Percentiles rank a stretch among this genome's conserved stretches.
Evolutionary conservation across 164 flowering plant species (phyloP).

Genomic region (Magnolia sinica): DNA sequence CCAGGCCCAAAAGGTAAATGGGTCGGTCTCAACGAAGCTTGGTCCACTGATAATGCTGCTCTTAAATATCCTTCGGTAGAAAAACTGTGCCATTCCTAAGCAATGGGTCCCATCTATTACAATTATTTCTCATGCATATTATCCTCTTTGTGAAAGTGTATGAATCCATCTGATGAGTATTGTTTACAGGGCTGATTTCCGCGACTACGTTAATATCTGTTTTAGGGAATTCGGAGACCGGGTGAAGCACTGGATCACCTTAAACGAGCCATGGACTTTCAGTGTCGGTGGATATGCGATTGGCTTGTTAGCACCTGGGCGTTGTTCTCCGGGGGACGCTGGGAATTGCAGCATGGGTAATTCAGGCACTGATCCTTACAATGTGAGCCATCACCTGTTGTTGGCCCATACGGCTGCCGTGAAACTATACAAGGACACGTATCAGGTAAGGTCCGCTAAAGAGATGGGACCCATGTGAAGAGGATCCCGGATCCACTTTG

Average conservation of each 20-base stretch:
- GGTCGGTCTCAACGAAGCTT: no score
- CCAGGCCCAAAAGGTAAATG: no score
- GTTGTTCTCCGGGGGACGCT: slow-evolving; percentile 40
- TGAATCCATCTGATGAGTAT: no score
- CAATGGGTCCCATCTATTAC: no score
- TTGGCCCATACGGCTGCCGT: slow-evolving; percentile 73
- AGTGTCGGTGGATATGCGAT: slow-evolving; percentile 42
- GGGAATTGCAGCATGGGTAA: slow-evolving; percentile 50
- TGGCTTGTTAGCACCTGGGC: slow-evolving; percentile 46
- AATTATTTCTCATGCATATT: no score
- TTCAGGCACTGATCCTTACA: slow-evolving; percentile 68
- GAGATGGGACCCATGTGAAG: no score
- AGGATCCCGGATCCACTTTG: no score
- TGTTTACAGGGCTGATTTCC: neutral
- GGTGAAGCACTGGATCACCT: slow-evolving; percentile 62
- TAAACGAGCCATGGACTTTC: slow-evolving; percentile 58
- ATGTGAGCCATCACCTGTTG: slow-evolving; percentile 50
- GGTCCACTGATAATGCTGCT: no score
- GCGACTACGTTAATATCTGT: neutral
- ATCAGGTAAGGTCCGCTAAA: slow-evolving; percentile 40
- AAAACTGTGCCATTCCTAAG: no score
- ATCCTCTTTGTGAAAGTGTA: no score
- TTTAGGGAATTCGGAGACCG: slow-evolving; percentile 18
- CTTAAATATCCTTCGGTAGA: no score
- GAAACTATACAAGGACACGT: slow-evolving; percentile 47